Conservation (phyloP, 1,284 basidiomycete species). For the Pseudozyma thailandica region DNA sequence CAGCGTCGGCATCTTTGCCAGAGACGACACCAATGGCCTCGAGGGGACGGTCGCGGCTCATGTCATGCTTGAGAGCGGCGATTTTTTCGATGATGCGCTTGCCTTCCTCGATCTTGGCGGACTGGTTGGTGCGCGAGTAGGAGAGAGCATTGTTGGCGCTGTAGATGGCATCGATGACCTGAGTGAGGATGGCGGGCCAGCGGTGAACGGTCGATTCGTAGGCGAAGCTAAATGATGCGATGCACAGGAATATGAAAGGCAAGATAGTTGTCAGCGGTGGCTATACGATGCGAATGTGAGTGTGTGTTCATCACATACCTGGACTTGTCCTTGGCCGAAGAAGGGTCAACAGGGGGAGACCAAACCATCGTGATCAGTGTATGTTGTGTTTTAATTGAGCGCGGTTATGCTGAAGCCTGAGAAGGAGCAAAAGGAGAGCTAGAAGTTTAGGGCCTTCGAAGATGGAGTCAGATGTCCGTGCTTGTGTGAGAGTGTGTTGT, state of each 20-base stretch:
- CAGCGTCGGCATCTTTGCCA: slow-evolving; percentile 73
- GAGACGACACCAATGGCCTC: slow-evolving; percentile 69
- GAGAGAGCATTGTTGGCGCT: slow-evolving; percentile 68
- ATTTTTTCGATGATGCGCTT: slow-evolving; percentile 82
- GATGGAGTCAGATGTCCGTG: not conserved
- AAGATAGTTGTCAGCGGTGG: not conserved
- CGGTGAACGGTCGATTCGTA: slow-evolving; percentile 75
- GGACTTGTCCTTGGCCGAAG: slow-evolving; percentile 50
- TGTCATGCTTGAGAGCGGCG: slow-evolving; percentile 86
- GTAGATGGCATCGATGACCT: slow-evolving; percentile 79
- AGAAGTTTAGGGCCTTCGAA: not conserved
- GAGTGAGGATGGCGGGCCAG: slow-evolving; percentile 90
- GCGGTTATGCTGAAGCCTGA: no score
- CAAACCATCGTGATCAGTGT: slow-evolving; percentile 32
- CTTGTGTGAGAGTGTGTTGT: not conserved
- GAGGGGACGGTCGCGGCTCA: slow-evolving; percentile 81
- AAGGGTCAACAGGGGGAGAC: slow-evolving; percentile 42
- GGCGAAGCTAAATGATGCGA: slow-evolving; percentile 69
- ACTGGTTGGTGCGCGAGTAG: slow-evolving; percentile 70
- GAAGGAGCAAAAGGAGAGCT: not conserved
- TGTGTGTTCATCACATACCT: slow-evolving; percentile 14
- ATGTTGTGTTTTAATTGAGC: no score
- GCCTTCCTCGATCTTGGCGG: slow-evolving; percentile 74
- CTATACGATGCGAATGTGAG: no score
- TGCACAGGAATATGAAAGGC: not conserved